phyloP scores from a whole-genome alignment of 371 early-diverging fungal genomes.

The Fennellomyces sp. region DNA sequence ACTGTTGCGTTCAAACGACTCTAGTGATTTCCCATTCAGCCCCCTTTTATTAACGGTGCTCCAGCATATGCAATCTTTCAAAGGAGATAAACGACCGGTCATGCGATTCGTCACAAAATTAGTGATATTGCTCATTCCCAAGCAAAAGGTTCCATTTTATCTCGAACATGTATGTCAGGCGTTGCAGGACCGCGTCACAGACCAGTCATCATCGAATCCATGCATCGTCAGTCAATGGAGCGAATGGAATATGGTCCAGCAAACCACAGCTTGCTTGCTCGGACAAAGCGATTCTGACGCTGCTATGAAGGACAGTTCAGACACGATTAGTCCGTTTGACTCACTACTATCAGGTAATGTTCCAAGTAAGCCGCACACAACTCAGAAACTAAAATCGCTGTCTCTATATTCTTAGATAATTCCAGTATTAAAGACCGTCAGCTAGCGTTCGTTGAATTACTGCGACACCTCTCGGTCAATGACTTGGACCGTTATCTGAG shows the following conservation, averaged over 20 bases:
- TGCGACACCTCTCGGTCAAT: conserved; percentile 25
- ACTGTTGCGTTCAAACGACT: not conserved
- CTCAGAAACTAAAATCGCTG: too few species aligned
- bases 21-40: conserved; percentile 50
- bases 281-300: too few species aligned
- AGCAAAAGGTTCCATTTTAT: conserved; percentile 39
- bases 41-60: conserved; percentile 57
- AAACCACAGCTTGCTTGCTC: too few species aligned
- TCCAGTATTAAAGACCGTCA: conserved; percentile 4
- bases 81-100: conserved; percentile 41
- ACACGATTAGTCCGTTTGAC: too few species aligned
- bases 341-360: too few species aligned
- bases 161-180: conserved; percentile 18
- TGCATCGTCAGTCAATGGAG: not conserved
- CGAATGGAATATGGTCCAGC: not conserved
- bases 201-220: not conserved
- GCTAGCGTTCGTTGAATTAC: conserved; percentile 14
- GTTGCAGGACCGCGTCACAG: conserved; percentile 5
- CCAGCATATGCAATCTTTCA: conserved; percentile 52
- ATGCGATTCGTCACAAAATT: conserved; percentile 40
- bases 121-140: conserved; percentile 30
- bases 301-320: too few species aligned
- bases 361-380: too few species aligned
- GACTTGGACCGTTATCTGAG: conserved; percentile 21
- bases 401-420: conserved; percentile 1